Base-by-base conservation (phyloP, 2,329 filamentous ascomycete genomes). In the Hymenoscyphus scutula region DNA sequence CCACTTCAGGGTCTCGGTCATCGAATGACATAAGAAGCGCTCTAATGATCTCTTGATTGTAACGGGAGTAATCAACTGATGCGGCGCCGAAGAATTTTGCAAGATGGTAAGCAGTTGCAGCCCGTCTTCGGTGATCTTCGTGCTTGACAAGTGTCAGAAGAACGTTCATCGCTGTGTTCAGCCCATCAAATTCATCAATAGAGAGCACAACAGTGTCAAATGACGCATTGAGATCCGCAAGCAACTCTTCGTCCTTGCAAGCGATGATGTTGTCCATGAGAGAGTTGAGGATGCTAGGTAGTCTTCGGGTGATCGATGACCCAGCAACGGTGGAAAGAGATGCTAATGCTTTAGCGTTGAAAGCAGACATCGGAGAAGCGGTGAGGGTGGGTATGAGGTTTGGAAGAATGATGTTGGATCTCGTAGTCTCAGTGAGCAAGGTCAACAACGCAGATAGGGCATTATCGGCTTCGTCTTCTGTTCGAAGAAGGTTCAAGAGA, bases 151-250 rank as follows among this genome's bases (percentile, higher is more conserved):
- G 83, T 62, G 88, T 83, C 54, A 98, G 80, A 79, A 99, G 89
- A 41, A 95, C 91, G 71, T 91, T 97, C 92, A 99, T 98, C 64
- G 91, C 89, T 8, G 91, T 95, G 74, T 97, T 98, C 38, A 99
- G 83, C 58, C 96, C 95, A 77, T 99, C 95, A 70, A 87, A 96
- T 75, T 98, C 95, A 75, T 99, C 95, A 64, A 98, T 92, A 23
- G 93, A 97, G 58, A 94, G 80, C 63, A 99, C 83, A 5, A 99
- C 91, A 0, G 90, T 91, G 74, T 97, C 91, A 71, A 99, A 95
- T 0, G 95, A 90, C 57, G 80, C 79, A 69, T 90, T 86, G 11
- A 99, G 82, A 65, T 98, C 93, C 51, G 77, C 77, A 29, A 82
- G 85, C 38, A 96, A 85, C 7, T 79, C 78, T n/a, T 90, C 89